Base-by-base conservation (phyloP, 768 basidiomycete genomes). In the Chalciporus sphaerocephalus region DNA sequence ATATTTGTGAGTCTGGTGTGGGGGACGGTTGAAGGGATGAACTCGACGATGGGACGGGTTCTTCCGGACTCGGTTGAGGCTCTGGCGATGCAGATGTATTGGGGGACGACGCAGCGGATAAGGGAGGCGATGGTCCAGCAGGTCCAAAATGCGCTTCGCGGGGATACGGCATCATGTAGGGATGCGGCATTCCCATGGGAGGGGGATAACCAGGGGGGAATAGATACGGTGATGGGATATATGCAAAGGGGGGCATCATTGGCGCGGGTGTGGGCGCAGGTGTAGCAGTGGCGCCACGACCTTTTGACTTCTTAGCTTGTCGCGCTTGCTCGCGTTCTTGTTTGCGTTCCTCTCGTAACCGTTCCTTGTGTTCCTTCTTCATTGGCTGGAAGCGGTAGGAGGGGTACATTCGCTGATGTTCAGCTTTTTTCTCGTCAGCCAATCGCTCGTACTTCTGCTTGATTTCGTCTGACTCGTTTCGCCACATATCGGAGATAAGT, bases 401-500 rank as follows among this genome's bases (percentile, higher is more conserved):
- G 1, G 83, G 83, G 52, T 80, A 81, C 52, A 61, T 55, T 3
- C 58, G 54, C 25, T 68, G 66, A 53, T 85, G 83, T 42, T 74
- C 71, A 1, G 68, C 69, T 56, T 83, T 83, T 39, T 60, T 71
- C 36, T 65, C 64, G 33, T 81, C 78, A 3, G 81, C 81, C 46
- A 67, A 63, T 24, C 70, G 68, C 53, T 83, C 81, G 51, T 73
- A 85, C 4, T 73, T 55, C 6, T 61, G 66, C 53, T 72, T 78
- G 46, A 80, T 72, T 0, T 65, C 66, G 1, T 70, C 66, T 0
- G 66, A 37, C 56, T 84, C 84, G 16, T 67, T 64, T 54, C 64
- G 79, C 89, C 88, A 91, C 74, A 82, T 71, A 5, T 59, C 39
- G 9, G 81, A 74, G 45, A 91, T 81, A 16, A 75, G 50, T 51